Conservation (phyloP, 106 monocot genomes). For the Alisma plantagoaquatica region DNA sequence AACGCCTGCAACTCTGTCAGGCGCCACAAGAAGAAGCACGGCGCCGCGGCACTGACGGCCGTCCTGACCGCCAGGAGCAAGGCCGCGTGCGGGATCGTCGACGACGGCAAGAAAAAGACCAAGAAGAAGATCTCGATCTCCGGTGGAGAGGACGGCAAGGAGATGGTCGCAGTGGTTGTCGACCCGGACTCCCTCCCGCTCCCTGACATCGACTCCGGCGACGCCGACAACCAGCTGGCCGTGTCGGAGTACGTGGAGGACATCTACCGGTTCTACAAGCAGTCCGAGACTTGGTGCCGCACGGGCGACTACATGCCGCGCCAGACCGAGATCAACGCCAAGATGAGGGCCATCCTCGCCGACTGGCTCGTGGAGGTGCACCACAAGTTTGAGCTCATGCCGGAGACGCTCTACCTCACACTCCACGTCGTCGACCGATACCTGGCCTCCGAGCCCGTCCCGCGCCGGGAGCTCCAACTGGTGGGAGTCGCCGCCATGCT, state of each 20-base stretch:
- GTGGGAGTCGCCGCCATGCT: constrained; percentile 66
- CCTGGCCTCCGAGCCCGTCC: constrained; percentile 36
- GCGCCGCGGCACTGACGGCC: constrained; percentile 12
- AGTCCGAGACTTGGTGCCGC: constrained; percentile 10
- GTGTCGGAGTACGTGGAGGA: constrained; percentile 62
- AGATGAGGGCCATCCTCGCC: constrained; percentile 63
- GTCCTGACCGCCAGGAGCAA: constrained; percentile 28
- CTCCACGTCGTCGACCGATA: constrained; percentile 60
- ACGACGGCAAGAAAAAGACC: no score
- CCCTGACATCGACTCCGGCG: constrained; percentile 51
- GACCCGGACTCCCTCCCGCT: no score
- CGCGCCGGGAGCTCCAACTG: constrained; percentile 44
- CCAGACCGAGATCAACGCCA: constrained; percentile 46
- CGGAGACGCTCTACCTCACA: constrained; percentile 72
- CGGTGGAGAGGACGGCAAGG: no score
- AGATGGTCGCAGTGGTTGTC: no score
- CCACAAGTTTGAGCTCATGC: constrained; percentile 58
- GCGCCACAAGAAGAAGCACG: constrained; percentile 8
- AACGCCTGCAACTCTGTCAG: no score
- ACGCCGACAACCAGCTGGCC: constrained; percentile 35
- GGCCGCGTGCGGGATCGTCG: background rate
- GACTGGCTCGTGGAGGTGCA: constrained; percentile 82
- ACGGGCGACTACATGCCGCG: constrained; percentile 56
- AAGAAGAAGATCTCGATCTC: no score
- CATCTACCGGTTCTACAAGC: constrained; percentile 55